A percentile compares a stretch with the other conserved stretches of the same genome.
phyloP scores from a whole-genome alignment of 1,139 yeast genomes.

The Protomyces gravidus region DNA sequence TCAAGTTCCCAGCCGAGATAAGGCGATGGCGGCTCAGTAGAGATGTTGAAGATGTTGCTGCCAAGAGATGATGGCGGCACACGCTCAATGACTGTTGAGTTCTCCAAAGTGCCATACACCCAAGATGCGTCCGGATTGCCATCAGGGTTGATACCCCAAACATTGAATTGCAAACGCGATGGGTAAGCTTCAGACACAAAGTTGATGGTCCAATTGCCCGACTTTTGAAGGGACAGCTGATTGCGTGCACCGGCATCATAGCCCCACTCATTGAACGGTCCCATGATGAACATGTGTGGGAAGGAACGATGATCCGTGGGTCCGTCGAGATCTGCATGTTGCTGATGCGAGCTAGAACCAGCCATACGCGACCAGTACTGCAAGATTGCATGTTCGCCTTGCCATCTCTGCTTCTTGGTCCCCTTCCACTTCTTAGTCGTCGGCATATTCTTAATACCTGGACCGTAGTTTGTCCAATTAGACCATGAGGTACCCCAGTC shows the following conservation, averaged over 20 bases:
- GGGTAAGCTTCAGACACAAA: conserved; percentile 29
- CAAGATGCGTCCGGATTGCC: conserved; percentile 28
- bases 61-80: conserved; percentile 27
- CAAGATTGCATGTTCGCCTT: conserved; percentile 27
- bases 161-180: conserved; percentile 27
- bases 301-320: conserved; percentile 22
- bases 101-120: conserved; percentile 28
- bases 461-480: conserved; percentile 21
- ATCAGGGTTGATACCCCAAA: conserved; percentile 30
- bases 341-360: conserved; percentile 27
- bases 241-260: conserved; percentile 30
- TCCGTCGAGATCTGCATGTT: conserved; percentile 21
- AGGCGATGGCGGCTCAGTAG: conserved; percentile 24
- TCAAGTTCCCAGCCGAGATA: conserved; percentile 22
- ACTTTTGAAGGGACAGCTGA: not conserved
- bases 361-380: conserved; percentile 29
- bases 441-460: conserved; percentile 13
- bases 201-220: conserved; percentile 27
- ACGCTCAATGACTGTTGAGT: conserved; percentile 18
- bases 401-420: conserved; percentile 25
- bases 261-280: conserved; percentile 30
- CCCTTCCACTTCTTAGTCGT: conserved; percentile 16
- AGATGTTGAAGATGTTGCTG: conserved; percentile 27
- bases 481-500: conserved; percentile 28
- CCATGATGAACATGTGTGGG: conserved; percentile 30